Evolutionary conservation across 768 basidiomycete genomes (phyloP).

Genomic region (Mrakia frigida): DNA sequence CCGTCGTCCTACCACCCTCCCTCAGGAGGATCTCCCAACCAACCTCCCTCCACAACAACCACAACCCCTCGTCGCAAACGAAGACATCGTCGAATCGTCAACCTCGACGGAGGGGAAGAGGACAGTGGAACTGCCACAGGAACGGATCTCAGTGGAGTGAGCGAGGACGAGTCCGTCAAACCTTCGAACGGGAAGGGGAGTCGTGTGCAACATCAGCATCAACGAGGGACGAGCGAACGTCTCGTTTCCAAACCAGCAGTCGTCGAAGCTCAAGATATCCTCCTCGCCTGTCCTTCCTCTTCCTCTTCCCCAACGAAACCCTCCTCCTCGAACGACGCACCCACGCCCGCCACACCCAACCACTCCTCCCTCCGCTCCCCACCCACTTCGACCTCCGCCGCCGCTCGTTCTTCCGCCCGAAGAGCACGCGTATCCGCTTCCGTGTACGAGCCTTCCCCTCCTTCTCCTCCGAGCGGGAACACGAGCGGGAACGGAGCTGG

Average conservation of each 20-base stretch:
- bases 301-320: slow-evolving; percentile 37
- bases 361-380: slow-evolving; percentile 19
- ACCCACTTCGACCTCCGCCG: neutral
- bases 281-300: neutral
- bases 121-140: slow-evolving; percentile 40
- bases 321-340: slow-evolving; percentile 48
- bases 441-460: slow-evolving; percentile 55
- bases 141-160: slow-evolving; percentile 6
- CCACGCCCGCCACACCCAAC: slow-evolving; percentile 34
- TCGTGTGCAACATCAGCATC: neutral
- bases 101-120: slow-evolving; percentile 54
- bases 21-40: slow-evolving; percentile 8
- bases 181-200: slow-evolving; percentile 5
- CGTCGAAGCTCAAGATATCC: neutral
- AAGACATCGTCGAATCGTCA: slow-evolving; percentile 70
- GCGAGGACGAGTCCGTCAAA: neutral
- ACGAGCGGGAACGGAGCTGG: slow-evolving; percentile 36
- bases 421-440: slow-evolving; percentile 56
- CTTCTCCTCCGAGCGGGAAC: slow-evolving; percentile 33
- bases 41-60: neutral
- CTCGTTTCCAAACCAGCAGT: neutral
- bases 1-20: slow-evolving; percentile 1
- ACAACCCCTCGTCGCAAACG: slow-evolving; percentile 41
- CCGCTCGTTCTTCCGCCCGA: slow-evolving; percentile 8
- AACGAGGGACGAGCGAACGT: neutral